Conservation (phyloP, 129 eudicot genomes). For the Arctium lappa region DNA sequence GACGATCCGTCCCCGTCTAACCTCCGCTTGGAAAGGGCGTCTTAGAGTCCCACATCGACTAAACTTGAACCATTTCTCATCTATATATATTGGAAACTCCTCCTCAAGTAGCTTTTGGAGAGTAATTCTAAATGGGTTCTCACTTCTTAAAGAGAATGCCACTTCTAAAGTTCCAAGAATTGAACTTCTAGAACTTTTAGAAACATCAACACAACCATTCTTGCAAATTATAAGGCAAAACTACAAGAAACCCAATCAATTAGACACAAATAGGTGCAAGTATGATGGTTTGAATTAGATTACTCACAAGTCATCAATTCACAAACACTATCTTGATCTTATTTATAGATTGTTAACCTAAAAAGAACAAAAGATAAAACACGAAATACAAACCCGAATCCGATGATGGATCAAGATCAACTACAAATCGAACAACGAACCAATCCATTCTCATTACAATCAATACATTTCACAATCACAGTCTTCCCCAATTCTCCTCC, state of each 20-base stretch:
- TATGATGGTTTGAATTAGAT: background rate
- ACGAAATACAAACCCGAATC: background rate
- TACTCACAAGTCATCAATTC: background rate
- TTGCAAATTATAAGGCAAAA: slow-evolving; percentile 10
- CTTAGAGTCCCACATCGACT: too few species aligned
- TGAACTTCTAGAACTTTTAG: too few species aligned
- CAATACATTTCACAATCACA: slow-evolving; percentile 54
- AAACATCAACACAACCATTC: too few species aligned
- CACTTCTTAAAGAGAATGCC: too few species aligned
- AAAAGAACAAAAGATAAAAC: background rate
- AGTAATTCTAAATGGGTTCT: too few species aligned
- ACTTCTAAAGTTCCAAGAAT: too few species aligned
- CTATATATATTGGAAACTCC: too few species aligned
- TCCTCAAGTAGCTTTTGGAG: too few species aligned
- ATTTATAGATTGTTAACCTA: slow-evolving; percentile 27
- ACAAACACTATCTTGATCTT: slow-evolving; percentile 4
- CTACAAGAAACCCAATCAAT: background rate
- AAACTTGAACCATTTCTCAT: too few species aligned
- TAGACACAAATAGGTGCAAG: background rate
- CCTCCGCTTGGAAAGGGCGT: too few species aligned
- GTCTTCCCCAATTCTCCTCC: slow-evolving; percentile 20
- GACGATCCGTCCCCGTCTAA: too few species aligned
- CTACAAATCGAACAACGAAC: slow-evolving; percentile 79
- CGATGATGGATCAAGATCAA: slow-evolving; percentile 26
- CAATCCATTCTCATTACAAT: slow-evolving; percentile 95